Base-by-base conservation (phyloP, 768 basidiomycete species). In the Calocera cornea region DNA sequence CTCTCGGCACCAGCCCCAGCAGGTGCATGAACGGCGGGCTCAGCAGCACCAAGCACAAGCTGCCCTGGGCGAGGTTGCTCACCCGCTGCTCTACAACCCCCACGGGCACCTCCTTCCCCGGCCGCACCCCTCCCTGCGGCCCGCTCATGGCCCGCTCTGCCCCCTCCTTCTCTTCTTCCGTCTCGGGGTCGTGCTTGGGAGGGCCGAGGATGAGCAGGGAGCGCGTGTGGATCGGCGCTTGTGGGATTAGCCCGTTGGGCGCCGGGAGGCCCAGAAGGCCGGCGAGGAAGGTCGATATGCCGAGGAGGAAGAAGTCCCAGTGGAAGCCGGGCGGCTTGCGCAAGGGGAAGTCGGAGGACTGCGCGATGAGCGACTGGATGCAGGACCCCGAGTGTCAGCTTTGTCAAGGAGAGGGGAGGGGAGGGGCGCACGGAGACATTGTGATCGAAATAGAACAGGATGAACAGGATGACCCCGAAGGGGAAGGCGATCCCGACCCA, bases 361-460 rank as follows among this genome's bases (percentile, higher is more conserved):
- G 94, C 0, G 94, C 92, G 80, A 97, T 97, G 36, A 97, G 75
- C 0, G 90, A 92, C 92, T 93, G 70, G 22, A 47, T 64, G 66
- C 31, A 65, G 67, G 33, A n/a, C n/a, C n/a, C n/a, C 33, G 24
- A 7, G 33, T n/a, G 16, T 66, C 67, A 41, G 14, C 36, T 38
- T 38, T 65, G 10, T 38, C 60, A 33, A n/a, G 33, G 47, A 41
- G 31, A 12, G 34, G 34, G 66, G 11, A 10, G 66, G 31, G n/a
- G 22, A 31, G 60, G 64, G n/a, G 77, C 88, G 71, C 74, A 91
- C 90, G 60, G 92, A 94, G 65, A 94, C 90, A 71, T 95, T 95
- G 71, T 94, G 90, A 70, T 97, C 93, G 71, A 97, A 97, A 80
- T 94, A 94, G 78, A 97, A 95, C 49, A 97, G 78, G 27, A 95